Evolutionary conservation across 495 filamentous ascomycete species (phyloP), one percentile per base, ranked within the genome.

Genomic region (Neurospora cerealis): DNA sequence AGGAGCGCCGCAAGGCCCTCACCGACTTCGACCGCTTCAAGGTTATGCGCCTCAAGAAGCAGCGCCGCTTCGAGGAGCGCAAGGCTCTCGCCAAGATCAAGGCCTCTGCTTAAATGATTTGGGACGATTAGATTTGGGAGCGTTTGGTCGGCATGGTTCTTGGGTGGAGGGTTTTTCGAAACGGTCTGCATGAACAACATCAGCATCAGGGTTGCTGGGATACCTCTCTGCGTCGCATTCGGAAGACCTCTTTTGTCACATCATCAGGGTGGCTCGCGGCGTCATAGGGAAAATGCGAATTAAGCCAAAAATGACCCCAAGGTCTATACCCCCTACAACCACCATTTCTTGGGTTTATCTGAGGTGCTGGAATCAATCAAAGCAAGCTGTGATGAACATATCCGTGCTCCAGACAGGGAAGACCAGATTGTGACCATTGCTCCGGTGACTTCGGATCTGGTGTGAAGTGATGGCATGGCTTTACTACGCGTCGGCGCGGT

Each of bases 11-110:
- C 87, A 91, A 89, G 85, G 90, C 91, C 78, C 88, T 99, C 75
- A 95, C 89, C 87, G 96, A 99, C 88, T 98, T 99, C 83, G 96
- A 99, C 89, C 91, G 96, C 81, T 99, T 98, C 93, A 98, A 98
- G 91, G 95, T 98, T 78, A 88, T 98, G 89, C 88, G 93, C 83
- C 87, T 98, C 86, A 94, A 92, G 90, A 98, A 98, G 91, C 95
- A 98, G 92, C 91, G 92, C 81, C 91, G 95, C 81, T 98, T 93
- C 87, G 95, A 97, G 88, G 91, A 97, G 85, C 93, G 91, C 85
- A 98, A 97, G 91, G 90, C 93, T 77, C 86, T 93, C 77, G 91
- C 93, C 78, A 94, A 95, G 88, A 87, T 93, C 81, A 85, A 83
- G 83, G 85, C 85, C 70, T 79, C 83, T 70, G 84, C 85, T 74